Base-by-base conservation (phyloP, 805 yeast genomes). In the Scheffersomyces lignosus region DNA sequence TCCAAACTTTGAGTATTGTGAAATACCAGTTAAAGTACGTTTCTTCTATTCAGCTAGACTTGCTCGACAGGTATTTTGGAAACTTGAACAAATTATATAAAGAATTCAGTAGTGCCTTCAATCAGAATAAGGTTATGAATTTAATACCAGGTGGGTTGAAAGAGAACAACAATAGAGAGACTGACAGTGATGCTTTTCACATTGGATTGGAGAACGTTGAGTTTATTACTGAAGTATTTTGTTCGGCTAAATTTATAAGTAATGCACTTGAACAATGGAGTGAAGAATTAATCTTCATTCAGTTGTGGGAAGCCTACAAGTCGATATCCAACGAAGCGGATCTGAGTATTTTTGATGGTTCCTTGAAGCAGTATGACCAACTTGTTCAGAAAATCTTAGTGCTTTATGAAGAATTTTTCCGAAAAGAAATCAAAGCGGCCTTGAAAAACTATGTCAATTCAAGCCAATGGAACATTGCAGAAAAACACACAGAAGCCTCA, bases 11-110 rank as follows among this genome's bases (percentile, higher is more conserved):
- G 43, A 67, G 68, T 17, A 57, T 71, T 16, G 71, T 74, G 13
- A 72, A 73, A 30, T 77, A 70, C 44, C 80, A 81, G 42, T 62
- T 80, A 38, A 70, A 73, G 45, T 80, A 78, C 43, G 63, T 83
- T 5, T 63, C 77, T 14, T 75, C 72, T 15, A 74, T 83, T 29
- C 90, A 83, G 53, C 52, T 82, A 29, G 64, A 68, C 16, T 51
- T 84, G 18, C 49, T 83, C 18, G 83, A 81, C 34, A 60, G 60
- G 27, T 83, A 80, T 50, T 67, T 64, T 56, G 64, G 25, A 7
- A 41, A 43, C 6, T 29, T 56, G 15, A 31, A 40, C 5, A 64
- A 60, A 10, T 66, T 73, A 12, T 58, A 71, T 20, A 62, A 64
- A 22, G 67, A 69, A 2, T 69, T 75, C 43, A 73, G 67, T 31